Evolutionary conservation across 2,329 filamentous ascomycete species (phyloP), one percentile per base, ranked within the genome.

Genomic region (Lachnellula hyalina): DNA sequence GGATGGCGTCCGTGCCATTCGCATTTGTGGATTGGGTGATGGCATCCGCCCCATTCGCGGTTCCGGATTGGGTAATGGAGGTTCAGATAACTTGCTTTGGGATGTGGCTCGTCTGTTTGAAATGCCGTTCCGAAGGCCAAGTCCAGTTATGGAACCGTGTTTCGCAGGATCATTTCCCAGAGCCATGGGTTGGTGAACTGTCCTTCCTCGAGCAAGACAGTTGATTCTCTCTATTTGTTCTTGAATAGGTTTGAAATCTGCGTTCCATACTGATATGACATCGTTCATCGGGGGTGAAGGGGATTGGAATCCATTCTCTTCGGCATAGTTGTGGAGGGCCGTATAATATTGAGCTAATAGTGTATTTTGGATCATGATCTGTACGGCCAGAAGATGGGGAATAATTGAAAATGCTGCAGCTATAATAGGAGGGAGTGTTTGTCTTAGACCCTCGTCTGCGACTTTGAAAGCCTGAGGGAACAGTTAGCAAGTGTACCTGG

Each of bases 271-370:
- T 5, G 80, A 75, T 54, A 91, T 76, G 5, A 94, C 83, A 49
- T 87, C 81, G 25, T 86, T 82, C 75, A 91, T 86, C 15, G 85
- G 80, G 2, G 88, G 86, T 11, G 89, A 78, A 1, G 88, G 86
- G 46, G 85, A 86, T 0, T 86, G 86, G 63, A 91, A 86, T 5
- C 80, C 76, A 62, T 84, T 77, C 32, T 86, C 80, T 61, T 84
- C 77, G 62, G 86, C 90, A 70, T 87, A 94, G 54, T 81, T 83
- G 67, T 91, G 84, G 6, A 93, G 74, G 4, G 84, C 78, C 1
- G 89, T 94, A 71, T 94, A 94, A 63, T 90, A 84, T 58, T 91
- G 78, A 0, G 84, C 89, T 5, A 94, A 81, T 50, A 94, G 75
- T 47, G 84, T 82, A 68, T 91, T 91, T 70, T 93, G 89, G 28